Evolutionary conservation across 2,329 filamentous ascomycete genomes (phyloP).

Genomic region (Aureobasidium sp.): DNA sequence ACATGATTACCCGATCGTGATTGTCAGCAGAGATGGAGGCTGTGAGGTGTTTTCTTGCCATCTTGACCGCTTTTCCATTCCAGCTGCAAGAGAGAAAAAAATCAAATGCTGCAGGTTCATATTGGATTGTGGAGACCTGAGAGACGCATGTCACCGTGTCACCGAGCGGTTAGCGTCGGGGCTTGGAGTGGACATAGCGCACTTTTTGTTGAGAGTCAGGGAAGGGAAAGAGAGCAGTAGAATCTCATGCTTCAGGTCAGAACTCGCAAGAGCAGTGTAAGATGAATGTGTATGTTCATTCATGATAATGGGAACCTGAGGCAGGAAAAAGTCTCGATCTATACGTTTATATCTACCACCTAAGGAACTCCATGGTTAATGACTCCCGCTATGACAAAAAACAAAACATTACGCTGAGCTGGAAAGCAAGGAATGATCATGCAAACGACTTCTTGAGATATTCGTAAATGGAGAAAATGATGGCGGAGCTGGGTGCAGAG

Average conservation of each 20-base stretch:
- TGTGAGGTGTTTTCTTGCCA: too few relatives aligned
- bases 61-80: background rate
- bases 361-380: background rate
- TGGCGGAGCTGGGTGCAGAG: conserved; percentile 94
- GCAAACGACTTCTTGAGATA: conserved; percentile 76
- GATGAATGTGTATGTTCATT: background rate
- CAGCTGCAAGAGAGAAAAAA: background rate
- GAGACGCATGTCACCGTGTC: conserved; percentile 13
- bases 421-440: conserved; percentile 27
- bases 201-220: conserved; percentile 2
- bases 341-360: background rate
- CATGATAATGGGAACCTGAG: too few relatives aligned
- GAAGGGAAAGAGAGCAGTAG: too few relatives aligned
- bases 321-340: background rate
- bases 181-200: conserved; percentile 6
- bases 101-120: background rate
- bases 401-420: conserved; percentile 1
- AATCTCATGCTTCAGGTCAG: too few relatives aligned
- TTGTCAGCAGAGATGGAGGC: background rate
- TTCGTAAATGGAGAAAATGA: conserved; percentile 98
- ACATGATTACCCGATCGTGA: too few relatives aligned
- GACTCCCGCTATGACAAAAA: background rate
- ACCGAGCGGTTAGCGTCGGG: background rate
- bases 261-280: background rate
- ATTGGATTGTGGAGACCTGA: background rate